Percentiles rank a stretch among this genome's conserved stretches.
Evolutionary conservation across 2,329 filamentous ascomycete species (phyloP).

Genomic region (Ophiognomonia clavigignenti-juglandacearum): DNA sequence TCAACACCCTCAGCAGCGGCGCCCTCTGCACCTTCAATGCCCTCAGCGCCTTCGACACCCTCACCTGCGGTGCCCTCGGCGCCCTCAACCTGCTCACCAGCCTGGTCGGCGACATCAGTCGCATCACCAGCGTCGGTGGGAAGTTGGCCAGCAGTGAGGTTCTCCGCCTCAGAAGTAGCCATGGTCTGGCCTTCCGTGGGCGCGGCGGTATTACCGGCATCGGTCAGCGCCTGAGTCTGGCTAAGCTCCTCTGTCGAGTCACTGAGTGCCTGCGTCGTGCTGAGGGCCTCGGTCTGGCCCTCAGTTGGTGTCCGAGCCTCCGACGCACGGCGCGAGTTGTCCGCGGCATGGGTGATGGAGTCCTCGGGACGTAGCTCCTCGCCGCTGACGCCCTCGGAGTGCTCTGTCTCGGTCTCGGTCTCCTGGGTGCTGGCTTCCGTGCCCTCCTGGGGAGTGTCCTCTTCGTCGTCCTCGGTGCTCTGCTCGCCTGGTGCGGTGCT

Average conservation of each 20-base stretch:
- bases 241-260: neutral
- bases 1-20: conserved; percentile 1
- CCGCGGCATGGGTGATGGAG: conserved; percentile 16
- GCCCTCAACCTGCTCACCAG: conserved; percentile 4
- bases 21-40: too few relatives aligned
- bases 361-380: conserved; percentile 14
- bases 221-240: neutral
- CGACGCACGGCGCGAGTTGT: conserved; percentile 9
- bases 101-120: too few relatives aligned
- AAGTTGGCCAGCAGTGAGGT: conserved; percentile 1
- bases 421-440: conserved; percentile 14
- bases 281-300: neutral
- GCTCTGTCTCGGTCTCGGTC: conserved; percentile 13
- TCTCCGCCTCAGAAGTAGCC: neutral
- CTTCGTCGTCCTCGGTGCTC: conserved; percentile 14
- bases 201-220: neutral
- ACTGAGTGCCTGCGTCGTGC: neutral
- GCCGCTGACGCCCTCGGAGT: conserved; percentile 4
- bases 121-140: neutral
- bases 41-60: conserved; percentile 6
- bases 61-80: conserved; percentile 3
- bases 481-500: neutral
- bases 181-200: conserved; percentile 1
- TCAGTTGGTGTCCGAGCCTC: neutral
- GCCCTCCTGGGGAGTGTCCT: conserved; percentile 15